These are phyloP conservation scores for Elsinoe necatrix DNA, from an alignment of 2,329 filamentous ascomycete species.

Conservation along the genomic window DNA sequence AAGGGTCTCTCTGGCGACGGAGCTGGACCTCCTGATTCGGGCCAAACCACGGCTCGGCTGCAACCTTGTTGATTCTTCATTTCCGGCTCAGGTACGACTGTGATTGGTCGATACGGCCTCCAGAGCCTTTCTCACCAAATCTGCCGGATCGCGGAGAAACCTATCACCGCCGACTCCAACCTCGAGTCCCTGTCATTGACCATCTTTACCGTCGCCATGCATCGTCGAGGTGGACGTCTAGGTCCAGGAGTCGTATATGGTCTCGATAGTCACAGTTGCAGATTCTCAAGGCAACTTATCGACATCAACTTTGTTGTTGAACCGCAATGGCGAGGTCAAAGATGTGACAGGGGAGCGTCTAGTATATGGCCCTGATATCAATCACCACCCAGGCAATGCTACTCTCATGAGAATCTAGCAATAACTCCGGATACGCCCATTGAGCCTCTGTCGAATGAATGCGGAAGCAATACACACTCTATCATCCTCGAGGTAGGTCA, in stretches of 20 bases:
- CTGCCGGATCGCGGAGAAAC: conserved; percentile 5
- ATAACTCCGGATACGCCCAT: background rate
- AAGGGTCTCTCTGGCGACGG: conserved; percentile 9
- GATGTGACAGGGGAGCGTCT: background rate
- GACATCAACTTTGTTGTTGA: background rate
- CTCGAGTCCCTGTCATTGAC: background rate
- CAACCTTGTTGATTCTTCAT: conserved; percentile 11
- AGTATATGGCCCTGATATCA: background rate
- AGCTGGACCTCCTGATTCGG: conserved; percentile 10
- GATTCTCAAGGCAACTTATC: too few species aligned
- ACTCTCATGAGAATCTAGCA: background rate
- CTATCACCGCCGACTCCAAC: conserved; percentile 1
- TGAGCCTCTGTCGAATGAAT: background rate
- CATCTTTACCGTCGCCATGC: background rate
- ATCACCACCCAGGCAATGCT: background rate
- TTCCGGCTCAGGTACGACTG: background rate
- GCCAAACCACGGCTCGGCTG: conserved; percentile 11
- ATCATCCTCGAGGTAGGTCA: background rate
- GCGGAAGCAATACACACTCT: background rate
- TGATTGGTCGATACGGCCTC: conserved; percentile 5
- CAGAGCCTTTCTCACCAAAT: background rate
- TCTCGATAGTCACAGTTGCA: background rate
- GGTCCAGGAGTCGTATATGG: background rate
- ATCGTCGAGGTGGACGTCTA: background rate
- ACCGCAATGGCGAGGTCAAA: background rate